Percentiles rank a stretch among this genome's conserved stretches.
Conservation (phyloP, 2,329 filamentous ascomycete species). For the Seiridium cupressi region DNA sequence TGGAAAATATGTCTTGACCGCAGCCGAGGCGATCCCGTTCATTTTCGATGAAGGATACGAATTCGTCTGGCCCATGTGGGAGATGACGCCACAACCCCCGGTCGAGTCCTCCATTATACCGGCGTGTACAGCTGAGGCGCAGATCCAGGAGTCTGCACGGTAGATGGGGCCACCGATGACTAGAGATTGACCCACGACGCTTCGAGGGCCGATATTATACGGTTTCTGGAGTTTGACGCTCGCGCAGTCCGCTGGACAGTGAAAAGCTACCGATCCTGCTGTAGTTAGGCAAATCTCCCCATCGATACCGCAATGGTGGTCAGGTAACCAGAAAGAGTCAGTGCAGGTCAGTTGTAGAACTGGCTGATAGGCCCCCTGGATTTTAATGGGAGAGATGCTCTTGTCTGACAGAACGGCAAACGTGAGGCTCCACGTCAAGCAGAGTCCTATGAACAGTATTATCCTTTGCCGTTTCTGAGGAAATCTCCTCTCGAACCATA, state of each 20-base stretch:
- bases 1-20: slow-evolving; percentile 11
- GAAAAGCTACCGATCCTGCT: slow-evolving; percentile 50
- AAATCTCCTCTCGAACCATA: not conserved
- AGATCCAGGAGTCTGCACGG: slow-evolving; percentile 71
- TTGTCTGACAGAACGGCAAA: slow-evolving; percentile 24
- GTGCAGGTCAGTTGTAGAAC: slow-evolving; percentile 42
- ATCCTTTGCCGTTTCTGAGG: slow-evolving; percentile 1
- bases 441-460: not conserved
- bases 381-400: slow-evolving; percentile 6
- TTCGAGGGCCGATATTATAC: slow-evolving; percentile 51
- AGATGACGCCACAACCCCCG: slow-evolving; percentile 68
- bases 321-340: slow-evolving; percentile 52
- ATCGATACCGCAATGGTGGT: slow-evolving; percentile 52
- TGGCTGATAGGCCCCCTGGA: not conserved
- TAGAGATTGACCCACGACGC: slow-evolving; percentile 40
- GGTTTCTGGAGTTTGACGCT: slow-evolving; percentile 47
- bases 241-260: slow-evolving; percentile 58
- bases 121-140: slow-evolving; percentile 68
- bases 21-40: slow-evolving; percentile 5
- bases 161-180: slow-evolving; percentile 49
- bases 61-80: slow-evolving; percentile 59
- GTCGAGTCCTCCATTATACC: slow-evolving; percentile 60
- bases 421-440: slow-evolving; percentile 30
- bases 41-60: slow-evolving; percentile 37
- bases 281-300: slow-evolving; percentile 55